Base-by-base conservation (phyloP, 768 basidiomycete species). In the Lactifluus piperatus region DNA sequence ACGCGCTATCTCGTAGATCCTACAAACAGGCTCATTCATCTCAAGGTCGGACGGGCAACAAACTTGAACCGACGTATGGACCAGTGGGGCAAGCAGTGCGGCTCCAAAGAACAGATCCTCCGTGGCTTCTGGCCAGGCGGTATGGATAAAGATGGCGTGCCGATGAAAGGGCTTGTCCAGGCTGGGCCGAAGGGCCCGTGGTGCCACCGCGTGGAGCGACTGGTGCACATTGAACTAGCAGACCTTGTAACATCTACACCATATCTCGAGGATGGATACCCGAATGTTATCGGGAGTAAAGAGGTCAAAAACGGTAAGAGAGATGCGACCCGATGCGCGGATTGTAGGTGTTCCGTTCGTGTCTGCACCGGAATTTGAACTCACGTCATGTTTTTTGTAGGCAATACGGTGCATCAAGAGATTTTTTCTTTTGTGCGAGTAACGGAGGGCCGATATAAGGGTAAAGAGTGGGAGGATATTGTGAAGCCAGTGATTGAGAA, bases 1-100 rank as follows among this genome's bases (percentile, higher is more conserved):
- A 26, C 9, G 4, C 20, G n/a, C 16, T n/a, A n/a, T n/a, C n/a
- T n/a, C 30, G 34, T 34, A 34, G 34, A 34, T 34, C 34, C 34
- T 13, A 34, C 34, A 11, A 13, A 34, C 8, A 34, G 13, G 77
- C n/a, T n/a, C 8, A 73, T 88, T 61, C 80, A 83, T 65, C 75
- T 91, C 64, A 91, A 93, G 75, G 86, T 91, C 26, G 91, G 91
- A 16, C 81, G 90, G 34, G 77, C 91, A 1, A 79, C 80, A 36
- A 90, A 90, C 68, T 77, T 91, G 24, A 79, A 76, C 30, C 85
- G 84, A 65, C 77, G 91, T 30, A 76, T 91, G 47, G 82, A 85
- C 67, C 79, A 93, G 65, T 92, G 91, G 91, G 77, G 77, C 22
- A 91, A 86, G 65, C 87, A 89, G 65, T 93, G 91, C 60, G 81